A percentile compares a stretch with the other conserved stretches of the same genome.
Evolutionary conservation across 108 stramenopile species (phyloP).

Genomic region (Asterionellopsis glacialis): DNA sequence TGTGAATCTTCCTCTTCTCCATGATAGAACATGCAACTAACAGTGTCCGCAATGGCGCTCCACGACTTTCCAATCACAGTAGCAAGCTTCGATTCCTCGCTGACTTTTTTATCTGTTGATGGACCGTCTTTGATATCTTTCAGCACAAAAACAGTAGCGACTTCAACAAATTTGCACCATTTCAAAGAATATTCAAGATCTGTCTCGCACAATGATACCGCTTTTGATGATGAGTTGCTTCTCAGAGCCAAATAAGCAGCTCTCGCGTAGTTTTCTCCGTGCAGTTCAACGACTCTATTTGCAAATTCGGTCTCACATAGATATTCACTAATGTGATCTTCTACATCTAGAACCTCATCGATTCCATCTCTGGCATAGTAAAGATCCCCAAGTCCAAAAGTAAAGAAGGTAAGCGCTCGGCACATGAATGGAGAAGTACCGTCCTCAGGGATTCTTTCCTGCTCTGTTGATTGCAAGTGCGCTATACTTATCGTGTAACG

Average conservation of each 20-base stretch:
- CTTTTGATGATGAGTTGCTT: not conserved
- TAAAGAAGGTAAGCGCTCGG: constrained; percentile 54
- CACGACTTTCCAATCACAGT: constrained; percentile 37
- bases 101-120: constrained; percentile 21
- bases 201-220: not conserved
- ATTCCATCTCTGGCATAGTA: constrained; percentile 63
- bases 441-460: constrained; percentile 7
- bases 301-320: constrained; percentile 46
- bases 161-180: constrained; percentile 17
- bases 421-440: constrained; percentile 8
- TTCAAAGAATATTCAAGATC: constrained; percentile 5
- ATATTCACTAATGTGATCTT: constrained; percentile 45
- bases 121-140: not conserved
- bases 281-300: constrained; percentile 37
- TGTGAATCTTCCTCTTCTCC: constrained; percentile 7
- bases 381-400: constrained; percentile 57
- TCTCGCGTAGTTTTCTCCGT: constrained; percentile 43
- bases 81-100: constrained; percentile 32
- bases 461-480: constrained; percentile 32
- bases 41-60: constrained; percentile 46
- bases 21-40: constrained; percentile 40
- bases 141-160: not conserved
- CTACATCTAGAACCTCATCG: constrained; percentile 33
- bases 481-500: constrained; percentile 54
- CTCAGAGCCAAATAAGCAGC: constrained; percentile 60